phyloP scores from a whole-genome alignment of 129 eudicot species.

The Erigeron canadensis region DNA sequence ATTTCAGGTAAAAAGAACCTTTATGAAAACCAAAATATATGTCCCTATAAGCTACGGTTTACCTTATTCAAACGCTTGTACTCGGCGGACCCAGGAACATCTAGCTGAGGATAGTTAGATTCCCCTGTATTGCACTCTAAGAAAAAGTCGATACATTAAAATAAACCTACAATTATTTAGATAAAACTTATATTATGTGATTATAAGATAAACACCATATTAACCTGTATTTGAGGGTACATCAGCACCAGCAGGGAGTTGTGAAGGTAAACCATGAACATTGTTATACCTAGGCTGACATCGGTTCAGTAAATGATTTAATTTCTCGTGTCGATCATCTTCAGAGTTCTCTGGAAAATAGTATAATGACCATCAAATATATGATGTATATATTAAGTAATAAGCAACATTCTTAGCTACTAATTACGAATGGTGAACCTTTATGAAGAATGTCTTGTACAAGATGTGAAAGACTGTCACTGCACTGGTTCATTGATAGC shows the following conservation, averaged over 20 bases:
- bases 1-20: too few relatives aligned
- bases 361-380: not conserved
- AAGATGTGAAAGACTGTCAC: constrained; percentile 44
- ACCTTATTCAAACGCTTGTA: constrained; percentile 73
- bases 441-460: constrained; percentile 58
- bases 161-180: not conserved
- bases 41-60: not conserved
- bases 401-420: not conserved
- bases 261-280: constrained; percentile 56
- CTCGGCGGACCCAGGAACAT: constrained; percentile 87
- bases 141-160: not conserved
- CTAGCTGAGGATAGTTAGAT: constrained; percentile 72
- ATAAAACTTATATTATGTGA: not conserved
- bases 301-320: not conserved
- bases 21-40: not conserved
- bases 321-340: constrained; percentile 40
- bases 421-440: constrained; percentile 38
- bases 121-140: constrained; percentile 63
- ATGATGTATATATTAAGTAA: not conserved
- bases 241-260: constrained; percentile 79
- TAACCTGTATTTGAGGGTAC: constrained; percentile 83
- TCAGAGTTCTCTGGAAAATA: constrained; percentile 45
- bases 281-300: constrained; percentile 44
- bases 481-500: constrained; percentile 85
- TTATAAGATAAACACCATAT: not conserved